A percentile compares a stretch with the other conserved stretches of the same genome.
Evolutionary conservation across 129 eudicot genomes (phyloP).

Genomic region (Apium graveolens): DNA sequence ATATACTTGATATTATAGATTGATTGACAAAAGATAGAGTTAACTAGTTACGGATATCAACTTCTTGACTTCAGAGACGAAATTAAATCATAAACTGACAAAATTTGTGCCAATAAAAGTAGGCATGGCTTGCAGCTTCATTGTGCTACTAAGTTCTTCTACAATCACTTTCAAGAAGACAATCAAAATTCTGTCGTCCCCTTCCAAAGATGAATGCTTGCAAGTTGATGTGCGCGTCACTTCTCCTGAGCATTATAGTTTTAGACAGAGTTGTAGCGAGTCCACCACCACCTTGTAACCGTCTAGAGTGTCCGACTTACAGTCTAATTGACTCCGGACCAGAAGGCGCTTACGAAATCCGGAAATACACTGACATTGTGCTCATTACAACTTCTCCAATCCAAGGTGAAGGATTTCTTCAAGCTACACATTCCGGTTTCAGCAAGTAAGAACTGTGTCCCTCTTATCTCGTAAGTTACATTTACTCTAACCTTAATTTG

Average conservation of each 20-base stretch:
- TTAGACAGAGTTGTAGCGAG: neutral
- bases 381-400: constrained; percentile 1
- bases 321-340: neutral
- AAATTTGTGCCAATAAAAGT: neutral
- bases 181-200: neutral
- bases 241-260: neutral
- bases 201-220: neutral
- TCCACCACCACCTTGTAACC: neutral
- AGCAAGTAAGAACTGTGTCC: neutral
- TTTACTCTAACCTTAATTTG: neutral
- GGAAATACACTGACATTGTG: neutral
- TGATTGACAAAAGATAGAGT: neutral
- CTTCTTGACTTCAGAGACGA: neutral
- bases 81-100: neutral
- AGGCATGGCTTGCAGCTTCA: neutral
- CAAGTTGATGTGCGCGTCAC: neutral
- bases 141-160: neutral
- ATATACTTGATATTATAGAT: too few relatives aligned
- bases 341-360: neutral
- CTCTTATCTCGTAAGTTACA: neutral
- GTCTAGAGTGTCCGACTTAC: neutral
- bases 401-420: too few relatives aligned
- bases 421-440: neutral
- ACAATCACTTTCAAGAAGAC: neutral
- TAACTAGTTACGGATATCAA: neutral